These are phyloP conservation scores for Coemansia sp. DNA, from an alignment of 192 early-diverging fungal genomes.

Conservation along the genomic window DNA sequence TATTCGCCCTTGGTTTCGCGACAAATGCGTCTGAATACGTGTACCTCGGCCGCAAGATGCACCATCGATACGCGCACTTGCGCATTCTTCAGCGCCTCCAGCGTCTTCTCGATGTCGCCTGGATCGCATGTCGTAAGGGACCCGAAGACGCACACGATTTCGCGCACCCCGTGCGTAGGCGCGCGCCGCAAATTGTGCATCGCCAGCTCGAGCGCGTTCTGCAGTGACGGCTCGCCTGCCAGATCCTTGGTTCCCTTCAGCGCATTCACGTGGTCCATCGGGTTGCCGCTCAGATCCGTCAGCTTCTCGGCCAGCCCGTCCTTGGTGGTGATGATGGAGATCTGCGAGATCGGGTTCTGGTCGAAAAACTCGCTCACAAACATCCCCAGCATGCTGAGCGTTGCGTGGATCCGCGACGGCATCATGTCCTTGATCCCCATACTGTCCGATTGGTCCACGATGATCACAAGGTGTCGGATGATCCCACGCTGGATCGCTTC, in stretches of 20 bases:
- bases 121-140: constrained; percentile 94
- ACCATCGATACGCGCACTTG: constrained; percentile 84
- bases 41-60: constrained; percentile 87
- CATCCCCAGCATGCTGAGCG: constrained; percentile 61
- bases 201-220: constrained; percentile 88
- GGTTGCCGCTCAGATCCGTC: constrained; percentile 84
- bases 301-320: constrained; percentile 85
- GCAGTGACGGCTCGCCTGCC: constrained; percentile 85
- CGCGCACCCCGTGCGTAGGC: constrained; percentile 86
- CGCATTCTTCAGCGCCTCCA: constrained; percentile 63
- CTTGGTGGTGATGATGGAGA: constrained; percentile 78
- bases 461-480: constrained; percentile 77
- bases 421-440: constrained; percentile 86
- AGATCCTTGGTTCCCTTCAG: constrained; percentile 68
- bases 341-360: constrained; percentile 91
- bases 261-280: constrained; percentile 74
- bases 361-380: constrained; percentile 92
- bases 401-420: constrained; percentile 77
- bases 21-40: constrained; percentile 72
- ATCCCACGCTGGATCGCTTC: constrained; percentile 75
- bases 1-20: constrained; percentile 79
- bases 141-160: constrained; percentile 83
- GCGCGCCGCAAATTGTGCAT: constrained; percentile 73
- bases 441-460: constrained; percentile 78
- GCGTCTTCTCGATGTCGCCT: constrained; percentile 83